phyloP scores from a whole-genome alignment of 306 rosid species.

The Vicia faba region DNA sequence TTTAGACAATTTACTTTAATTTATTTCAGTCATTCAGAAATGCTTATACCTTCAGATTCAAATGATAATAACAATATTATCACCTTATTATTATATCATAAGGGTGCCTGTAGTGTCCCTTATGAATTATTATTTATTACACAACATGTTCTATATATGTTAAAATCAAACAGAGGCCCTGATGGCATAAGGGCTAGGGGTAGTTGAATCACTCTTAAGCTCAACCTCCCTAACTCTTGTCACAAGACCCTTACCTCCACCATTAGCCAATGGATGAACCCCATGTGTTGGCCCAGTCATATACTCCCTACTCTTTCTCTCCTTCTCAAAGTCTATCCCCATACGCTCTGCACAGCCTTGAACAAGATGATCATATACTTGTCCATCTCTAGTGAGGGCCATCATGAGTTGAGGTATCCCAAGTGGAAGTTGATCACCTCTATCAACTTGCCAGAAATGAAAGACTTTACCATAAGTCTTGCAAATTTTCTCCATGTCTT shows the following conservation, averaged over 20 bases:
- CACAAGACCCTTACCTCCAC: conserved; percentile 61
- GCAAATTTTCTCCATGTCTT: conserved; percentile 61
- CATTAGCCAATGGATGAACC: conserved; percentile 76
- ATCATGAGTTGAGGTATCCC: conserved; percentile 80
- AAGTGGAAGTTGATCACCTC: conserved; percentile 60
- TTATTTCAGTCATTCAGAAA: neutral
- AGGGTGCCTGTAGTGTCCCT: neutral
- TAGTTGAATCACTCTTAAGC: neutral
- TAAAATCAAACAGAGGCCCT: conserved; percentile 50
- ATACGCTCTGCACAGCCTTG: conserved; percentile 47
- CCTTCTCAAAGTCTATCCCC: conserved; percentile 45
- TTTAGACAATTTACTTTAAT: conserved; percentile 12
- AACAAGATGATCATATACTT: conserved; percentile 47
- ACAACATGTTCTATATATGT: neutral
- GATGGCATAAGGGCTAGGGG: conserved; percentile 22
- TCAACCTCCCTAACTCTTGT: conserved; percentile 63
- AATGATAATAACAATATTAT: neutral
- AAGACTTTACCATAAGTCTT: conserved; percentile 78
- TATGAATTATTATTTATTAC: neutral
- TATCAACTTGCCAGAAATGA: conserved; percentile 88
- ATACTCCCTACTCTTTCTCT: conserved; percentile 60
- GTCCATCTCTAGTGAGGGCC: conserved; percentile 77
- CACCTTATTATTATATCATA: neutral
- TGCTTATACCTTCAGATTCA: neutral
- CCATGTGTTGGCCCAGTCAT: conserved; percentile 66